A percentile compares a stretch with the other conserved stretches of the same genome.
Conservation (phyloP, 352 stramenopile genomes). For the Phytophthora fragariaefolia region DNA sequence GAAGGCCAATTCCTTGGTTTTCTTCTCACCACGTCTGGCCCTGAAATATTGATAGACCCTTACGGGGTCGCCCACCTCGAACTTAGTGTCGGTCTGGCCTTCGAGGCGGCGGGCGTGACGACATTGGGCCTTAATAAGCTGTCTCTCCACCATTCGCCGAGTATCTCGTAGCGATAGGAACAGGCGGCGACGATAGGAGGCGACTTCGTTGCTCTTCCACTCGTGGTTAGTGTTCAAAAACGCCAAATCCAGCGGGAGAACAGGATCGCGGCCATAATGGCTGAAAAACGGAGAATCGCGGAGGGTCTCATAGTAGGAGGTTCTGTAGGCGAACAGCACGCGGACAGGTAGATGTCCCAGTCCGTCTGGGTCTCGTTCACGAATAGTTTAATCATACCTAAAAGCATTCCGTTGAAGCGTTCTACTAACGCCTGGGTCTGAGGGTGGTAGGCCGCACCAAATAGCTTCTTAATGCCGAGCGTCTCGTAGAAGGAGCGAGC, state of each 20-base stretch:
- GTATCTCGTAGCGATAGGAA: background rate
- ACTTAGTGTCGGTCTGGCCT: background rate
- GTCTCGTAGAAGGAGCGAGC: conserved; percentile 7
- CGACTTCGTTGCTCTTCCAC: conserved; percentile 17
- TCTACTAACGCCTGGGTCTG: conserved; percentile 4
- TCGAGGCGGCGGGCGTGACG: background rate
- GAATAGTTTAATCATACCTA: too few species aligned
- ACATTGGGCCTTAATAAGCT: conserved; percentile 6
- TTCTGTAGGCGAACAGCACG: conserved; percentile 14
- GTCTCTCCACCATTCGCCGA: background rate
- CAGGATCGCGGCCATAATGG: conserved; percentile 1
- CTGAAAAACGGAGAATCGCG: conserved; percentile 15
- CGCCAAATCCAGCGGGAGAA: conserved; percentile 11
- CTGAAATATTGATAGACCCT: conserved; percentile 17
- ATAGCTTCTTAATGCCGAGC: conserved; percentile 6
- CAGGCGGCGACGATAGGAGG: background rate
- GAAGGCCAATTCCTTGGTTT: conserved; percentile 12
- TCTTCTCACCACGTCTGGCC: background rate
- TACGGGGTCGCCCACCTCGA: background rate
- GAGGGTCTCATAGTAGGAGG: conserved; percentile 3
- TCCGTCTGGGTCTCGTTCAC: background rate
- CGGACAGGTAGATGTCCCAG: conserved; percentile 10
- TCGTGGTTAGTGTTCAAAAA: conserved; percentile 9
- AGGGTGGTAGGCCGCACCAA: background rate
- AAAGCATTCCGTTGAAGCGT: conserved; percentile 8